Evolutionary conservation across 2,329 filamentous ascomycete species (phyloP).

Genomic region (Sarocladiaceae sp.): DNA sequence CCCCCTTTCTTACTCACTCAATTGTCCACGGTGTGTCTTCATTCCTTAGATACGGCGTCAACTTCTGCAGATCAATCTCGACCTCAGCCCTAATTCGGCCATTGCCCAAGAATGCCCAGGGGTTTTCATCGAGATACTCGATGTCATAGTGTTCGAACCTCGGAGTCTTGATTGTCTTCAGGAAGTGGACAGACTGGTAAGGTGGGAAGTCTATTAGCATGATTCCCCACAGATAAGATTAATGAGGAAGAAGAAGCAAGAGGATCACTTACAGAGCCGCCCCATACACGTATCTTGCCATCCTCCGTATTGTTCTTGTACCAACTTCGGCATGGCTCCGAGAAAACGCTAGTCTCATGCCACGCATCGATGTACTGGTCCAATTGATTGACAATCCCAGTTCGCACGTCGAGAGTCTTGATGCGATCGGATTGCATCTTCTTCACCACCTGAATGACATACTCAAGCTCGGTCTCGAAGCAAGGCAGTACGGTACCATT

Average conservation of each 20-base stretch:
- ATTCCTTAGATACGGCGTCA: not conserved
- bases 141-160: slow-evolving; percentile 44
- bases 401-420: slow-evolving; percentile 22
- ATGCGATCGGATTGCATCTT: not conserved
- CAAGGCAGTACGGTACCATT: slow-evolving; percentile 13
- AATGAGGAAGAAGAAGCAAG: not conserved
- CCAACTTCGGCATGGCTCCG: slow-evolving; percentile 5
- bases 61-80: not conserved
- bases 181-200: slow-evolving; percentile 41
- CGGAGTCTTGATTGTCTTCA: slow-evolving; percentile 40
- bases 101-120: not conserved
- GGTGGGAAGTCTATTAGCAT: slow-evolving; percentile 13
- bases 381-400: slow-evolving; percentile 21
- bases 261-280: not conserved
- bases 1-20: too few species aligned
- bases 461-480: not conserved
- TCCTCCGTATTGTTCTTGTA: slow-evolving; percentile 3
- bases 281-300: not conserved
- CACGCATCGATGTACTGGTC: slow-evolving; percentile 27
- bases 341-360: slow-evolving; percentile 24
- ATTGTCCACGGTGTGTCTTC: not conserved
- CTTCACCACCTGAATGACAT: not conserved
- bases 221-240: too few species aligned
- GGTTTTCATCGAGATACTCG: slow-evolving; percentile 18
- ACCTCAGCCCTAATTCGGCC: not conserved